Evolutionary conservation across 306 rosid species (phyloP).

Genomic region (Abrus pulchellus): DNA sequence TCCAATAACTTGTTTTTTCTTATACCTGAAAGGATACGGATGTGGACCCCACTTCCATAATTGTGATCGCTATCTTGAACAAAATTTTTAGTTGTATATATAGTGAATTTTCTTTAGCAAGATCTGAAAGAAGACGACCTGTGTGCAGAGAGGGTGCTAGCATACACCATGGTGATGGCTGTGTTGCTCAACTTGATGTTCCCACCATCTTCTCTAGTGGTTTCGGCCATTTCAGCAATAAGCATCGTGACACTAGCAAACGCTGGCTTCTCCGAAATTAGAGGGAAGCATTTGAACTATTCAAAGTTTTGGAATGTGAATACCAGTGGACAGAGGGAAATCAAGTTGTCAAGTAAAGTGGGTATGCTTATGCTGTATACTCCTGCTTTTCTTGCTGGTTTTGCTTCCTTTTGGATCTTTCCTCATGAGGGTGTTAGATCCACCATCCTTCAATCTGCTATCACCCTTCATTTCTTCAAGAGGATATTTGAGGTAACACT

Average conservation of each 20-base stretch:
- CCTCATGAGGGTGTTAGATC: slow-evolving; percentile 54
- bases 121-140: no score
- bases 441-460: slow-evolving; percentile 59
- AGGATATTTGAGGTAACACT: slow-evolving; percentile 70
- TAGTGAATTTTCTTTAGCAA: neutral
- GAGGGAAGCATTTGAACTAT: slow-evolving; percentile 72
- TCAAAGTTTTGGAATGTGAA: slow-evolving; percentile 66
- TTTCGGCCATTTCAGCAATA: slow-evolving; percentile 60
- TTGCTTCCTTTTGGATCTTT: slow-evolving; percentile 56
- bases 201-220: slow-evolving; percentile 59
- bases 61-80: no score
- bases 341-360: slow-evolving; percentile 54
- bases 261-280: slow-evolving; percentile 58
- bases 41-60: no score
- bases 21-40: no score
- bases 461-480: slow-evolving; percentile 81
- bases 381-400: slow-evolving; percentile 72
- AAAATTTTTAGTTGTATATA: no score
- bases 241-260: slow-evolving; percentile 42
- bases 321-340: neutral
- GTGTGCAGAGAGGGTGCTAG: neutral
- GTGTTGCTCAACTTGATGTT: slow-evolving; percentile 46
- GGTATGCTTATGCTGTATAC: slow-evolving; percentile 75
- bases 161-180: slow-evolving; percentile 24
- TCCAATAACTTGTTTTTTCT: no score